Evolutionary conservation across 805 yeast species (phyloP).

Genomic region (Yarrowia divulgata): DNA sequence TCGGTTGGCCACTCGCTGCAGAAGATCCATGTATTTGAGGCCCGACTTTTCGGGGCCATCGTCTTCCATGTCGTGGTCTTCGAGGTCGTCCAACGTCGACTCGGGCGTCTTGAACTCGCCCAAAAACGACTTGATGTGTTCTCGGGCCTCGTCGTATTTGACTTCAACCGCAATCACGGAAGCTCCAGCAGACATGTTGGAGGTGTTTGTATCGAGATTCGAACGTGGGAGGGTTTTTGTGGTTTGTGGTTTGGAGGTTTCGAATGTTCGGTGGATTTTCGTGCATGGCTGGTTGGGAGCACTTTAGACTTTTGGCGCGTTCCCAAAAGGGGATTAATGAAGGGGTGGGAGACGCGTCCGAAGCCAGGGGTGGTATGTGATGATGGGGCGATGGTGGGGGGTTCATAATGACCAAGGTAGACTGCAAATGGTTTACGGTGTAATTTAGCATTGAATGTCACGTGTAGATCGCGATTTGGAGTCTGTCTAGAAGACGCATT

Average conservation of each 20-base stretch:
- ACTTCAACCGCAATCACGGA: slow-evolving; percentile 74
- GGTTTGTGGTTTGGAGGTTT: slow-evolving; percentile 1
- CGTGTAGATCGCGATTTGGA: not conserved
- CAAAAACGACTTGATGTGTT: slow-evolving; percentile 68
- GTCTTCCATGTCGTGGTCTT: slow-evolving; percentile 45
- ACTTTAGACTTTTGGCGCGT: slow-evolving; percentile 12
- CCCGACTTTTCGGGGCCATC: slow-evolving; percentile 38
- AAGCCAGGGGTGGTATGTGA: slow-evolving; percentile 5
- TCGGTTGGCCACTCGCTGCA: slow-evolving; percentile 86
- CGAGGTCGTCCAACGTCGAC: slow-evolving; percentile 44
- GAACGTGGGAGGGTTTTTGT: not conserved
- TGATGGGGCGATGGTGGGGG: no score
- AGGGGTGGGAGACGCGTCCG: slow-evolving; percentile 18
- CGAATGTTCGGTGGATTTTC: not conserved
- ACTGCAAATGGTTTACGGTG: not conserved
- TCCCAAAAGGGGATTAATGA: slow-evolving; percentile 30
- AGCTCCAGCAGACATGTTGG: slow-evolving; percentile 48
- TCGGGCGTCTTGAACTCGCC: slow-evolving; percentile 64
- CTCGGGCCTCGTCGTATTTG: slow-evolving; percentile 72
- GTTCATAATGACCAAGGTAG: not conserved
- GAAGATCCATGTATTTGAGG: slow-evolving; percentile 70
- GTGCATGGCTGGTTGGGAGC: slow-evolving; percentile 29
- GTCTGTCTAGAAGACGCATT: not conserved
- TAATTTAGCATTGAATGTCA: not conserved
- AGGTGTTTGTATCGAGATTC: no score